These are phyloP conservation scores for Panaeolus papilionaceus DNA, from an alignment of 768 basidiomycete genomes.

Conservation along the genomic window DNA sequence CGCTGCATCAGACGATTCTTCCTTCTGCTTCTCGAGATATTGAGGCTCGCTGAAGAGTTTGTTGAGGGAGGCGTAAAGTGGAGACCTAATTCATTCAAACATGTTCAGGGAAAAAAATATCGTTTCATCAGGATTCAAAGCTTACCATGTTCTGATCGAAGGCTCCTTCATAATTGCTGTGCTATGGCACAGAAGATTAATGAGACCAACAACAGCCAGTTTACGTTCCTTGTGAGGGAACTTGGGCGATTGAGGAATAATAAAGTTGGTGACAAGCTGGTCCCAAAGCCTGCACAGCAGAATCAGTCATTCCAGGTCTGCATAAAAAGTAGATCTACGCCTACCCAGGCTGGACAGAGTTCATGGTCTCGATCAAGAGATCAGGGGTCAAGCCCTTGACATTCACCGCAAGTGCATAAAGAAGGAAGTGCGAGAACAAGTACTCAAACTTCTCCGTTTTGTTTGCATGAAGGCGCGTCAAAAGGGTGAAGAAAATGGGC, in stretches of 20 bases:
- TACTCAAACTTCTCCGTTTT: constrained; percentile 91
- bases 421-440: constrained; percentile 79
- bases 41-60: constrained; percentile 83
- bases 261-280: constrained; percentile 76
- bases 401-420: constrained; percentile 77
- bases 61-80: constrained; percentile 69
- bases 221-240: constrained; percentile 86
- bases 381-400: constrained; percentile 80
- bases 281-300: constrained; percentile 63
- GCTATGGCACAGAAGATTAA: constrained; percentile 79
- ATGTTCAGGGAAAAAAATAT: background rate
- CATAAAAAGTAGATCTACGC: constrained; percentile 29
- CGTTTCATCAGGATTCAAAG: background rate
- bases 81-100: constrained; percentile 59
- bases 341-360: constrained; percentile 86
- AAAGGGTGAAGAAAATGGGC: constrained; percentile 74
- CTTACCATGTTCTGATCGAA: constrained; percentile 69
- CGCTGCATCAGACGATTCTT: constrained; percentile 59
- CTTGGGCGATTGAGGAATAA: constrained; percentile 83
- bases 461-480: constrained; percentile 86
- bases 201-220: constrained; percentile 80
- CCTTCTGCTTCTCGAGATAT: constrained; percentile 54
- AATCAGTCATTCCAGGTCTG: constrained; percentile 4
- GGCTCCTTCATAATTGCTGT: constrained; percentile 71
- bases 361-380: constrained; percentile 76